phyloP scores from a whole-genome alignment of 192 early-diverging fungal genomes.

The Coemansia erecta region DNA sequence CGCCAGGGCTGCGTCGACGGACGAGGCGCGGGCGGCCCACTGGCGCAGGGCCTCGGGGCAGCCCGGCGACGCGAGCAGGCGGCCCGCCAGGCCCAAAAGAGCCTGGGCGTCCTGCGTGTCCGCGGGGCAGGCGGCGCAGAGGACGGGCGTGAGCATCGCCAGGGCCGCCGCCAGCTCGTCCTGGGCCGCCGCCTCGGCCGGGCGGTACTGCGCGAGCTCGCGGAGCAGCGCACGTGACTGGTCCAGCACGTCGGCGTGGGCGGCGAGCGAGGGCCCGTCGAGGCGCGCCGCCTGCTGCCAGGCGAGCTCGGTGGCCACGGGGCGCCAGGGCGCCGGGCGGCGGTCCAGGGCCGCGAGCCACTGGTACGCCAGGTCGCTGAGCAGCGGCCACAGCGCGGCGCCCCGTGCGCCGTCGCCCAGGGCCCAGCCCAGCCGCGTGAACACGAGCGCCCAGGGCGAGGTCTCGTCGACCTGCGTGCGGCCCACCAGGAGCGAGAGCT shows the following conservation, averaged over 20 bases:
- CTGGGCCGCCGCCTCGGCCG: neutral
- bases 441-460: constrained; percentile 34
- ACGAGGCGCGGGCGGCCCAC: neutral
- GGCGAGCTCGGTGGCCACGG: constrained; percentile 36
- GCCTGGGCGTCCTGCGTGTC: neutral
- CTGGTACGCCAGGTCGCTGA: constrained; percentile 18
- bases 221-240: constrained; percentile 18
- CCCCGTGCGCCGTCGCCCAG: constrained; percentile 13
- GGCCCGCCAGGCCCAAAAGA: neutral
- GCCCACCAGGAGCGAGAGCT: neutral
- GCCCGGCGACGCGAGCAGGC: constrained; percentile 1
- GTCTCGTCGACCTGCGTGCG: constrained; percentile 2
- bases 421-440: constrained; percentile 30
- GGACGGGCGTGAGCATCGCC: neutral
- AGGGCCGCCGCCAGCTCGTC: constrained; percentile 7
- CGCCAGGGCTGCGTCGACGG: neutral
- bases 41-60: neutral
- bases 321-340: constrained; percentile 5
- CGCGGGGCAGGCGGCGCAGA: neutral
- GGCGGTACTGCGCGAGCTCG: constrained; percentile 12
- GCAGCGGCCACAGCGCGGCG: constrained; percentile 18
- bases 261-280: constrained; percentile 9
- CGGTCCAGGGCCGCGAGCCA: constrained; percentile 22
- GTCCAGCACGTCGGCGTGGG: constrained; percentile 2
- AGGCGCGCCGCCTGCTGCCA: constrained; percentile 22